Base-by-base conservation (phyloP, 805 yeast genomes). In the Yamadazyma takamatsuzukensis region DNA sequence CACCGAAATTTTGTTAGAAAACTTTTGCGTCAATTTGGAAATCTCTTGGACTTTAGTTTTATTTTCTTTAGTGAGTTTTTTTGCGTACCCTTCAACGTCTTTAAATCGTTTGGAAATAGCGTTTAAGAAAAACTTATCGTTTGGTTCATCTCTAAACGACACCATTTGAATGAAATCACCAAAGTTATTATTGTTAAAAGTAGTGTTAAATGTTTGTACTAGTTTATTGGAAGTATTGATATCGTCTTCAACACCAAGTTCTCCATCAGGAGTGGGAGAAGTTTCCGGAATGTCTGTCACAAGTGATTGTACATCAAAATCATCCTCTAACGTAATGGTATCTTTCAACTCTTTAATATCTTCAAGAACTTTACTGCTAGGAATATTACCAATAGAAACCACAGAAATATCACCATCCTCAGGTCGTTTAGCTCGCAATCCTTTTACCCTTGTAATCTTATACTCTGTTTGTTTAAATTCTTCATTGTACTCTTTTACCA, bases 21-120 rank as follows among this genome's bases (percentile, higher is more conserved):
- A 27, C 19, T 60, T 70, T 24, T 47, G 48, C 4, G 51, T 51
- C 8, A 74, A 39, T 17, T 46, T 50, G 28, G 61, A 59, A 15
- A 72, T 45, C 40, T 75, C 82, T 28, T 65, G 70, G 18, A 70
- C 67, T 34, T 73, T 64, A 33, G 54, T 49, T 40, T 71, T 74
- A 45, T 74, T 79, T 44, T 85, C 95, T 49, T 80, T 81, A 36
- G 89, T 85, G 39, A 85, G 69, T 49, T 78, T 83, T 48, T 93
- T 80, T 2, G 97, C 97, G 46, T 89, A 69, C 5, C 81, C 76
- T 53, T 93, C 97, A 31, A 90, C 94, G 50, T 90, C 97, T 34
- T 74, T 76, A 48, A 93, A 89, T 37, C 98, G 66, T 51, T 82
- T 78, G 23, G 79, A 70, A 3, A 88, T 61, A 1, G 70, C 70